phyloP scores from a whole-genome alignment of 192 early-diverging fungal species.

The Coemansia sp. region DNA sequence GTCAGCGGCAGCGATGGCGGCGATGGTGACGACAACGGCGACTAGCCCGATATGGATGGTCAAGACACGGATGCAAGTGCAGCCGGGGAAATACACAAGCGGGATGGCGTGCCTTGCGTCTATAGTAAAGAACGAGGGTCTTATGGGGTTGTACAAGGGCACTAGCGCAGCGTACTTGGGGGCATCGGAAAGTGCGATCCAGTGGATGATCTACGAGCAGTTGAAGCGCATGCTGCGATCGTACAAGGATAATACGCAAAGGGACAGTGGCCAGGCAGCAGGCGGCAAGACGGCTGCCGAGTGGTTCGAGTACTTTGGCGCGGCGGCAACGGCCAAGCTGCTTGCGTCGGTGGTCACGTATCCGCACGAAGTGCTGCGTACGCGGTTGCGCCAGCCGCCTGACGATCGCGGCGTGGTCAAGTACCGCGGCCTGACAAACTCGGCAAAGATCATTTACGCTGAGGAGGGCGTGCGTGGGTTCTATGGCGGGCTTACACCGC shows the following conservation, averaged over 20 bases:
- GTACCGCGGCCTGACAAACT: conserved; percentile 73
- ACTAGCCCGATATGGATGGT: conserved; percentile 98
- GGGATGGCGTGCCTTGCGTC: conserved; percentile 71
- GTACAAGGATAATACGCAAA: background rate
- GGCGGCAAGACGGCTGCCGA: conserved; percentile 48
- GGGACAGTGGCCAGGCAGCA: too few species aligned
- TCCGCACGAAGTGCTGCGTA: conserved; percentile 95
- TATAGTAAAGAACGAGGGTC: conserved; percentile 78
- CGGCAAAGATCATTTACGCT: conserved; percentile 56
- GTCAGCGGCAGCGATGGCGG: conserved; percentile 71
- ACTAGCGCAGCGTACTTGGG: conserved; percentile 88
- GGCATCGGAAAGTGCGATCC: conserved; percentile 84
- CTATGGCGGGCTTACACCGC: conserved; percentile 95
- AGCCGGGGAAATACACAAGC: conserved; percentile 67
- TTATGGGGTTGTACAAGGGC: conserved; percentile 84
- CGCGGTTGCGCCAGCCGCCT: conserved; percentile 82
- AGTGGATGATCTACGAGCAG: conserved; percentile 96
- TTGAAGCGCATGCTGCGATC: conserved; percentile 63
- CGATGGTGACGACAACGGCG: conserved; percentile 71
- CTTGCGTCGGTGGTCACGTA: conserved; percentile 86
- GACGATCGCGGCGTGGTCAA: conserved; percentile 63
- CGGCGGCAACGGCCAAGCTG: conserved; percentile 84
- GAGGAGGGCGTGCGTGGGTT: conserved; percentile 86
- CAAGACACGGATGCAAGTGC: conserved; percentile 94
- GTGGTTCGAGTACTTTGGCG: conserved; percentile 83